Conservation (phyloP, 768 basidiomycete genomes). For the Xerocomellus intermedius region DNA sequence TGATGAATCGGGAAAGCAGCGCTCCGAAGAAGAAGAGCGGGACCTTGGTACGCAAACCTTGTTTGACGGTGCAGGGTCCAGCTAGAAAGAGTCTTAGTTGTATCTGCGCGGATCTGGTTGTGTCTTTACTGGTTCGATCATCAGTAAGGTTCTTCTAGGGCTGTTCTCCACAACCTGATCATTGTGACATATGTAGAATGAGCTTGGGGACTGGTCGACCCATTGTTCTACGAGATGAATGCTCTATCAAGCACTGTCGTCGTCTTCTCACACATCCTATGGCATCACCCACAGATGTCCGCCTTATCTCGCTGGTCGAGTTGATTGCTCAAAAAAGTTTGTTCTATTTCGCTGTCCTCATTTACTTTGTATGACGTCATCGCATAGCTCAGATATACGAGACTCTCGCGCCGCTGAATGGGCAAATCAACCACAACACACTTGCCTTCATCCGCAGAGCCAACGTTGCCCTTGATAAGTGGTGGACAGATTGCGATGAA, state of each 20-base stretch:
- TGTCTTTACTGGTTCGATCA: constrained; percentile 97
- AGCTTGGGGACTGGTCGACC: constrained; percentile 90
- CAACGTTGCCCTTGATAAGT: constrained; percentile 82
- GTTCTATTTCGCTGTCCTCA: constrained; percentile 20
- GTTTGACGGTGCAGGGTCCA: background rate
- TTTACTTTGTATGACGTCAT: constrained; percentile 1
- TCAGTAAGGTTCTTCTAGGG: constrained; percentile 55
- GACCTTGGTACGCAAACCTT: constrained; percentile 61
- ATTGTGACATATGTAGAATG: constrained; percentile 57
- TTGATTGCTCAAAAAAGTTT: constrained; percentile 88
- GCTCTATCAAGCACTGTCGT: constrained; percentile 81
- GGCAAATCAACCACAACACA: constrained; percentile 82
- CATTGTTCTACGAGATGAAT: constrained; percentile 86
- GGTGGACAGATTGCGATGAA: constrained; percentile 88
- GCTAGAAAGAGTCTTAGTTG: constrained; percentile 48
- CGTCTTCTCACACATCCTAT: constrained; percentile 80
- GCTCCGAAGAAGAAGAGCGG: constrained; percentile 80
- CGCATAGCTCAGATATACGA: constrained; percentile 86
- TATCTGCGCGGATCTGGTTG: constrained; percentile 91
- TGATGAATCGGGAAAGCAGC: constrained; percentile 61
- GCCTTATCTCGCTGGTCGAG: constrained; percentile 85
- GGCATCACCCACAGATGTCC: constrained; percentile 86
- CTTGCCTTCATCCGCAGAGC: constrained; percentile 86
- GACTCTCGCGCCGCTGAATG: constrained; percentile 80
- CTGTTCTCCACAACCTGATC: constrained; percentile 8